Evolutionary conservation across 306 rosid species (phyloP).

Genomic region (Coriaria nepalensis): DNA sequence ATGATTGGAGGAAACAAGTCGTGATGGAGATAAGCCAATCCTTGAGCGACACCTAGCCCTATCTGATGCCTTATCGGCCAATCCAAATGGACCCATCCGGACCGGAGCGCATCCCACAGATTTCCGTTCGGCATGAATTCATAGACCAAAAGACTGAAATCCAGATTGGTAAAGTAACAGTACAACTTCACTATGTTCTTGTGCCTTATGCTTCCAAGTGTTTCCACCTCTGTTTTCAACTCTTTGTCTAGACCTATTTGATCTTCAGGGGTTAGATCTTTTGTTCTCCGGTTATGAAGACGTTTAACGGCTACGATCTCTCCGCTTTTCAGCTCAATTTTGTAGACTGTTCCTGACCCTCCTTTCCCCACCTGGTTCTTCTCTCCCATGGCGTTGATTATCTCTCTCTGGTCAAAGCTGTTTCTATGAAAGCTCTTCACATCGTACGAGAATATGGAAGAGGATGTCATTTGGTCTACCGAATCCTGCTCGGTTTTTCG

Average conservation of each 20-base stretch:
- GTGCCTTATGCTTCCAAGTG: constrained; percentile 81
- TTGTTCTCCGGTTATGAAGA: constrained; percentile 42
- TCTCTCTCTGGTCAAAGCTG: constrained; percentile 57
- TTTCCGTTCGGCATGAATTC: constrained; percentile 92
- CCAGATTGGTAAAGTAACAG: constrained; percentile 64
- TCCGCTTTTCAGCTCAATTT: constrained; percentile 51
- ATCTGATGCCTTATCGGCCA: constrained; percentile 84
- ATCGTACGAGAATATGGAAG: constrained; percentile 53
- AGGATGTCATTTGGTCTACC: constrained; percentile 62
- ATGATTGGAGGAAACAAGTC: constrained; percentile 69
- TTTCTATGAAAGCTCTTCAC: constrained; percentile 81
- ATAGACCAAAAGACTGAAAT: constrained; percentile 66
- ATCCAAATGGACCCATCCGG: constrained; percentile 54
- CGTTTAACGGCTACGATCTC: constrained; percentile 78
- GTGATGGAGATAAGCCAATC: constrained; percentile 89
- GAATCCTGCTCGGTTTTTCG: constrained; percentile 22
- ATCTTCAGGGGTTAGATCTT: constrained; percentile 47
- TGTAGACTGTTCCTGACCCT: constrained; percentile 90
- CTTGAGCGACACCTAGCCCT: constrained; percentile 79
- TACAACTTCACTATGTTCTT: constrained; percentile 80
- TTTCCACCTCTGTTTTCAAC: constrained; percentile 82
- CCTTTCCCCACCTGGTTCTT: constrained; percentile 88
- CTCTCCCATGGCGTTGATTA: constrained; percentile 56
- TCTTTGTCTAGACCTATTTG: constrained; percentile 36
- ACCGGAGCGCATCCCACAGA: constrained; percentile 87